Percentiles rank a stretch among this genome's conserved stretches.
These are phyloP conservation scores for Sporodiniella umbellata DNA, from an alignment of 371 early-diverging fungal genomes.

Conservation along the genomic window DNA sequence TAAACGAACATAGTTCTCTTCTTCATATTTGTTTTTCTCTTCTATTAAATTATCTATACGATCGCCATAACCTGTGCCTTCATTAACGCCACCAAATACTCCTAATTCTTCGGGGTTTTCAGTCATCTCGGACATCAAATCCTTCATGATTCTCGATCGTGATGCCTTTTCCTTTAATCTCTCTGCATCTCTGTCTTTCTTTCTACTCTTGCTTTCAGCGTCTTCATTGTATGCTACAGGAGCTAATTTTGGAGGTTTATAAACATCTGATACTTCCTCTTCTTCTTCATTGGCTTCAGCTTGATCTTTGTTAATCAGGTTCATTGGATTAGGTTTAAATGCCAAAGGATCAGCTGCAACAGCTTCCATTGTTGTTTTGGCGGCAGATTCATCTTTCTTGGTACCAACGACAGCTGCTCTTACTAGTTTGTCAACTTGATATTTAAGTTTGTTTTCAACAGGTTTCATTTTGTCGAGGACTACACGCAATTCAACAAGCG, in stretches of 20 bases:
- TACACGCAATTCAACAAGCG: conserved; percentile 77
- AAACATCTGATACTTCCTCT: conserved; percentile 44
- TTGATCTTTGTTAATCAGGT: conserved; percentile 48
- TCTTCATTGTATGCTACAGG: conserved; percentile 87
- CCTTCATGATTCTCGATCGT: conserved; percentile 84
- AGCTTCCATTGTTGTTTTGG: conserved; percentile 17
- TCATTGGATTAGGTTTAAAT: conserved; percentile 86
- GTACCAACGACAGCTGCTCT: conserved; percentile 62
- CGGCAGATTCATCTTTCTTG: conserved; percentile 16
- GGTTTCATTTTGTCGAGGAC: conserved; percentile 92
- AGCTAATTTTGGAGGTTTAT: conserved; percentile 85
- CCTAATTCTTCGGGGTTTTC: conserved; percentile 84
- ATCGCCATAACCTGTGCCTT: conserved; percentile 52
- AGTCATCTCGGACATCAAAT: conserved; percentile 81
- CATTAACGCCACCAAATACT: conserved; percentile 64
- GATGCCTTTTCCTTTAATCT: conserved; percentile 72
- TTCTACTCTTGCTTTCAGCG: conserved; percentile 36
- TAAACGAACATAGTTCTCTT: conserved; percentile 87
- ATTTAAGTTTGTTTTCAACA: conserved; percentile 89
- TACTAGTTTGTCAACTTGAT: conserved; percentile 96
- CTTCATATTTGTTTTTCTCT: conserved; percentile 82
- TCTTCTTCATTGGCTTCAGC: conserved; percentile 40
- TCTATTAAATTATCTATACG: conserved; percentile 51
- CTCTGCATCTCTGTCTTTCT: conserved; percentile 60
- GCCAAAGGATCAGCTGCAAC: conserved; percentile 70